Percentiles rank a stretch among this genome's conserved stretches.
Conservation (phyloP, 1,139 yeast genomes). For the Hansenula anomala region DNA sequence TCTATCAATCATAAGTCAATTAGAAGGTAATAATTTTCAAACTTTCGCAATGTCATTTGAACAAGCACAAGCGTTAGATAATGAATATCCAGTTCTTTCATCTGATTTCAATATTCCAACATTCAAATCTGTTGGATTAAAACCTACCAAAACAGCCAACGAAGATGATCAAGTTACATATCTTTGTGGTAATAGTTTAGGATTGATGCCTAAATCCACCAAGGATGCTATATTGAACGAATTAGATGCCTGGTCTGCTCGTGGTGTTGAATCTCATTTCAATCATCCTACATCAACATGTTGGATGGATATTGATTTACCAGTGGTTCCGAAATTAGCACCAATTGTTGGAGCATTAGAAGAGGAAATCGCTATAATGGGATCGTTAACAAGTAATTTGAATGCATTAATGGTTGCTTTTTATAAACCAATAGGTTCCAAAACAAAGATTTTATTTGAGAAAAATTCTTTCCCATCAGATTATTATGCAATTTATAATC, state of each 20-base stretch:
- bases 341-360: constrained; percentile 70
- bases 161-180: too few species aligned
- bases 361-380: constrained; percentile 82
- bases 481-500: constrained; percentile 77
- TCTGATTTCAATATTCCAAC: constrained; percentile 58
- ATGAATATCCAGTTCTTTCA: constrained; percentile 31
- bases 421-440: constrained; percentile 56
- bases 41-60: background rate
- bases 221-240: constrained; percentile 57
- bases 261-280: constrained; percentile 86
- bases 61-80: constrained; percentile 5
- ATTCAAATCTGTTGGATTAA: constrained; percentile 49
- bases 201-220: constrained; percentile 74
- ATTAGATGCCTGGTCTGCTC: constrained; percentile 71
- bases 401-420: constrained; percentile 72
- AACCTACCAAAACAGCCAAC: too few species aligned
- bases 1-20: too few species aligned
- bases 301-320: constrained; percentile 85
- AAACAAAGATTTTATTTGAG: constrained; percentile 75
- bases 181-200: constrained; percentile 88
- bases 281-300: constrained; percentile 55
- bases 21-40: too few species aligned
- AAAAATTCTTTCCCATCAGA: constrained; percentile 91
- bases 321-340: constrained; percentile 63
- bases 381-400: constrained; percentile 76